Conservation (phyloP, 352 stramenopile species). For the Phytophthora citricola region DNA sequence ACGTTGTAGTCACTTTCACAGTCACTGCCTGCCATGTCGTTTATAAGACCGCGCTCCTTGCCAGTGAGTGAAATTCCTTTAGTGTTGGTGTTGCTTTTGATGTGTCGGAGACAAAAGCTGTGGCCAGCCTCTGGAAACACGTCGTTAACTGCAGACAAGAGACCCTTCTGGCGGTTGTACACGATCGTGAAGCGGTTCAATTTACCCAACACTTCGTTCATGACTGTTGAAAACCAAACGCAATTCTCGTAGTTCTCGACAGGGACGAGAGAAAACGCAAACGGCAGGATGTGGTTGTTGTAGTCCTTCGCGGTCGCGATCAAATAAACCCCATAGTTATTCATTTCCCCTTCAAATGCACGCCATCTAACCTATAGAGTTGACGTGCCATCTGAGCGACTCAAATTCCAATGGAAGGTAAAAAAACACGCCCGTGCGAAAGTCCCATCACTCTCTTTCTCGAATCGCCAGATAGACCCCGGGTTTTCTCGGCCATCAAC, state of each 20-base stretch:
- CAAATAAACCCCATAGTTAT: slow-evolving; percentile 32
- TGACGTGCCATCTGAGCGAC: background rate
- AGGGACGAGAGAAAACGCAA: slow-evolving; percentile 29
- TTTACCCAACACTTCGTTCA: background rate
- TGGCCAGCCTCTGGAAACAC: background rate
- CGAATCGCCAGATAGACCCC: slow-evolving; percentile 1
- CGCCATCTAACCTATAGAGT: slow-evolving; percentile 20
- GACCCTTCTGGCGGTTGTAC: slow-evolving; percentile 8
- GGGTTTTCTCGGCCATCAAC: slow-evolving; percentile 18
- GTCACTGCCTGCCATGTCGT: background rate
- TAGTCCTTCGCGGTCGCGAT: slow-evolving; percentile 33
- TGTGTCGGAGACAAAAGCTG: background rate
- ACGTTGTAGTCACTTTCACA: background rate
- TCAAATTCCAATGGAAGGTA: background rate
- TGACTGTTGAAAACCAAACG: slow-evolving; percentile 6
- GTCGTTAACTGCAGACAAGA: background rate
- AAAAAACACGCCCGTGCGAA: slow-evolving; percentile 19
- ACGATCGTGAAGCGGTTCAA: background rate
- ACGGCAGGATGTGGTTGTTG: slow-evolving; percentile 34
- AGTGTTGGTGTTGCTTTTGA: background rate
- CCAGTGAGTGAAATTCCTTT: background rate
- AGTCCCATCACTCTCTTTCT: background rate
- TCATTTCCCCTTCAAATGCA: slow-evolving; percentile 36
- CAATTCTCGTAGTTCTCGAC: slow-evolving; percentile 29
- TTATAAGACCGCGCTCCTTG: background rate